Percentiles rank a stretch among this genome's conserved stretches.
Conservation (phyloP, 2,329 filamentous ascomycete genomes). For the Aspergillus tanneri region DNA sequence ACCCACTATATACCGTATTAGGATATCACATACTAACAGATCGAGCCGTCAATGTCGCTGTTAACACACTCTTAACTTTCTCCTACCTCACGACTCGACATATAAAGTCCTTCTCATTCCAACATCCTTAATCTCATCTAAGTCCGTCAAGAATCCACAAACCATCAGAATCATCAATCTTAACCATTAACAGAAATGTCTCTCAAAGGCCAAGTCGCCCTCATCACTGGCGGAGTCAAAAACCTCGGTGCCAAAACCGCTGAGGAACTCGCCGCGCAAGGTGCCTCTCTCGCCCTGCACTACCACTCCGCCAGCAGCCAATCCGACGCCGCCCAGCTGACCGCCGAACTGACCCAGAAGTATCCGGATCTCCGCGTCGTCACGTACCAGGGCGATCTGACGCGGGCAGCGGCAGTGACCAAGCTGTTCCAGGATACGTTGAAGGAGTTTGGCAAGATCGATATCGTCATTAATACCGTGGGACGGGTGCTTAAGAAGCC, state of each 20-base stretch:
- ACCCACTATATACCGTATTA: conserved; percentile 1
- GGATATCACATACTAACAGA: conserved; percentile 24
- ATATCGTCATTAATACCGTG: conserved; percentile 54
- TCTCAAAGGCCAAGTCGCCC: conserved; percentile 42
- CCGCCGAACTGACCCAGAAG: conserved; percentile 36
- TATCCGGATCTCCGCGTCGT: conserved; percentile 35
- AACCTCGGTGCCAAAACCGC: conserved; percentile 46
- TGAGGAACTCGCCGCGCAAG: conserved; percentile 35
- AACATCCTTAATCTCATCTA: neutral
- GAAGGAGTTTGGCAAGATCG: conserved; percentile 47
- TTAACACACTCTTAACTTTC: too few relatives aligned
- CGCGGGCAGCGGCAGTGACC: conserved; percentile 41
- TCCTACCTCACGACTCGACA: neutral
- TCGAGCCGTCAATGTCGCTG: too few relatives aligned
- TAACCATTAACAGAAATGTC: conserved; percentile 27
- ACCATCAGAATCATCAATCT: neutral
- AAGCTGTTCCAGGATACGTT: conserved; percentile 44
- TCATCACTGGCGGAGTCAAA: conserved; percentile 46
- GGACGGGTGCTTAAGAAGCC: conserved; percentile 53
- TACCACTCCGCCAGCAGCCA: conserved; percentile 45
- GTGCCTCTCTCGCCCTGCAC: conserved; percentile 42
- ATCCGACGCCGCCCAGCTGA: conserved; percentile 37
- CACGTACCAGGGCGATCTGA: conserved; percentile 48
- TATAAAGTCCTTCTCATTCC: neutral
- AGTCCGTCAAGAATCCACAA: neutral